Evolutionary conservation across 2,329 filamentous ascomycete genomes (phyloP), one percentile per base, ranked within the genome.

Genomic region (Sodiomyces alkalinus): DNA sequence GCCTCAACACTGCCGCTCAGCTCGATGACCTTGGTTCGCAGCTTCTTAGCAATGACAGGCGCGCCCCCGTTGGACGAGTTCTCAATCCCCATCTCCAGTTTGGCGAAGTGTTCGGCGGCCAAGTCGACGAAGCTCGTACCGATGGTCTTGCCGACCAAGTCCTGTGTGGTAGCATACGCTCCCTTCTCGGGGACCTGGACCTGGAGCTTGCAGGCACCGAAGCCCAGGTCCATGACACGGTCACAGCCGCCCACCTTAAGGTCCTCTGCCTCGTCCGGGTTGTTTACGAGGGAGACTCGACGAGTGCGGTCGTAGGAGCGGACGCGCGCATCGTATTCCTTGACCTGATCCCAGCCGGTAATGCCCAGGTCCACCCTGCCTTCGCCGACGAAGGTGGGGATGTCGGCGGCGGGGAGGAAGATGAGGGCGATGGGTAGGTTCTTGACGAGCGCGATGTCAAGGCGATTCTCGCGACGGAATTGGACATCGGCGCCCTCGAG

Each of bases 401-500:
- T 98, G 52, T 98, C 90, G 41, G 85, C 86, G 20, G 87, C 90
- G 17, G 90, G 90, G 16, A 98, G 79, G 64, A 98, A 98, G 48
- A 98, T 76, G 35, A 98, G 80, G 11, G 90, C 90, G 44, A 98
- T 83, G 19, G 81, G 82, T 17, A 90, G 74, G 58, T 98, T 98
- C 64, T 94, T 92, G 49, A 96, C 90, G 16, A 98, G 76, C 11
- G 90, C 90, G 48, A 98, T 94, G 53, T 98, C 90, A 45, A 96
- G 80, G 33, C 90, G 79, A 52, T 80, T 85, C 62, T 94, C 85
- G 48, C 90, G 78, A 52, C 81, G 77, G 62, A 98, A 98, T 54
- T 98, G 85, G 44, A 98, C 87, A 53, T 98, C 90, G 45, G 80
- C 83, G 40, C 90, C 90, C 47, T 86, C 69, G 30, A 98, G 79